Evolutionary conservation across 148 eudicot genomes (phyloP).

Genomic region (Silene latifolia): DNA sequence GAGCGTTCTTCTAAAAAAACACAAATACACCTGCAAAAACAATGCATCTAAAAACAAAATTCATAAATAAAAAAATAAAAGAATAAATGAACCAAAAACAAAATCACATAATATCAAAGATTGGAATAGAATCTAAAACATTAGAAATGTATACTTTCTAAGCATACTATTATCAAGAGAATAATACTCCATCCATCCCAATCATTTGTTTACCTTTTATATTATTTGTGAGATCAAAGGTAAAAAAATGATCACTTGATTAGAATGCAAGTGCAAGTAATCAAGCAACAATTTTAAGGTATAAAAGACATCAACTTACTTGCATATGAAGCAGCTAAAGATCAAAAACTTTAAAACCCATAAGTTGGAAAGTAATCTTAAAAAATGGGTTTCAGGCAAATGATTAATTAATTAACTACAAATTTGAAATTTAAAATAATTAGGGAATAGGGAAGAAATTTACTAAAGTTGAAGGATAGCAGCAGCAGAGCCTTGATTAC

Average conservation of each 20-base stretch:
- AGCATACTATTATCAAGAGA: background rate
- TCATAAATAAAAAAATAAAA: background rate
- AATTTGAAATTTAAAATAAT: background rate
- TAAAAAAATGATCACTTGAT: too few species aligned
- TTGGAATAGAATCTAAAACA: background rate
- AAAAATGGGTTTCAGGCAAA: background rate
- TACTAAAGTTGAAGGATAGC: background rate
- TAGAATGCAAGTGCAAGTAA: constrained; percentile 4
- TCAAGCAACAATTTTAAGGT: background rate
- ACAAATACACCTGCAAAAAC: background rate
- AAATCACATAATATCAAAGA: background rate
- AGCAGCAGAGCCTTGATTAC: background rate
- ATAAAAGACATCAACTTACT: background rate
- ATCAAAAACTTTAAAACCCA: background rate
- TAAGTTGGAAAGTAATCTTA: background rate
- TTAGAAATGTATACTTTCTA: background rate
- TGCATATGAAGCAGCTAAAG: background rate
- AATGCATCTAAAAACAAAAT: background rate
- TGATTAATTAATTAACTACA: too few species aligned
- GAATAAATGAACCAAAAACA: constrained; percentile 8
- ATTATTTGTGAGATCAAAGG: too few species aligned
- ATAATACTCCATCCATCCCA: too few species aligned
- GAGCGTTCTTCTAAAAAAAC: too few species aligned
- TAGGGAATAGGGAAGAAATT: background rate
- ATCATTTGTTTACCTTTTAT: too few species aligned